Conservation (phyloP, 2,329 filamentous ascomycete genomes). For the Colletotrichum destructivum region DNA sequence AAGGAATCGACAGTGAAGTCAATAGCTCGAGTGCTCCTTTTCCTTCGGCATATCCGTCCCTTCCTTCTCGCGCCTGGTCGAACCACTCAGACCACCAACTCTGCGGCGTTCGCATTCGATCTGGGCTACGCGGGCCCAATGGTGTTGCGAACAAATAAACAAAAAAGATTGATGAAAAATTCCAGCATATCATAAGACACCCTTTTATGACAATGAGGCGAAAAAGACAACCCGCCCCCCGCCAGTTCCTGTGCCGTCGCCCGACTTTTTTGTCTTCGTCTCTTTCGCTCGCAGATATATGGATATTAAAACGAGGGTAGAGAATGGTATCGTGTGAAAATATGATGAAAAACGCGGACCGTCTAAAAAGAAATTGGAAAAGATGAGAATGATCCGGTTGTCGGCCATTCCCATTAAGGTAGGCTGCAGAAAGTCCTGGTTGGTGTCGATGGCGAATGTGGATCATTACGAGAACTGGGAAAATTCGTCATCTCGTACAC, state of each 20-base stretch:
- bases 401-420: conserved; percentile 19
- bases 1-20: conserved; percentile 30
- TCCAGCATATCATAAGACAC: conserved; percentile 38
- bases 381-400: conserved; percentile 6
- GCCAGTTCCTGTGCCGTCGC: conserved; percentile 26
- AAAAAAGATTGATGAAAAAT: conserved; percentile 23
- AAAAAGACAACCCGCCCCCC: conserved; percentile 37
- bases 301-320: conserved; percentile 43
- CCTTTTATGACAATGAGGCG: conserved; percentile 32
- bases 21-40: conserved; percentile 14
- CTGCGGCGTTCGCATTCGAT: not conserved
- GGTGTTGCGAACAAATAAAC: not conserved
- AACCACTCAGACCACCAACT: not conserved
- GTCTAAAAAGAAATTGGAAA: conserved; percentile 22
- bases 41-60: not conserved
- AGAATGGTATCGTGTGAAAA: conserved; percentile 39
- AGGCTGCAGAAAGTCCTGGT: not conserved
- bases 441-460: conserved; percentile 31
- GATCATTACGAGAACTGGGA: conserved; percentile 41
- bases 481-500: conserved; percentile 42
- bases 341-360: conserved; percentile 15
- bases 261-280: conserved; percentile 38
- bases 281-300: conserved; percentile 41
- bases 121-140: not conserved
- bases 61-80: conserved; percentile 3